A percentile compares a stretch with the other conserved stretches of the same genome.
Conservation (phyloP, 345 rosid species). For the Aquilaria sinensis region DNA sequence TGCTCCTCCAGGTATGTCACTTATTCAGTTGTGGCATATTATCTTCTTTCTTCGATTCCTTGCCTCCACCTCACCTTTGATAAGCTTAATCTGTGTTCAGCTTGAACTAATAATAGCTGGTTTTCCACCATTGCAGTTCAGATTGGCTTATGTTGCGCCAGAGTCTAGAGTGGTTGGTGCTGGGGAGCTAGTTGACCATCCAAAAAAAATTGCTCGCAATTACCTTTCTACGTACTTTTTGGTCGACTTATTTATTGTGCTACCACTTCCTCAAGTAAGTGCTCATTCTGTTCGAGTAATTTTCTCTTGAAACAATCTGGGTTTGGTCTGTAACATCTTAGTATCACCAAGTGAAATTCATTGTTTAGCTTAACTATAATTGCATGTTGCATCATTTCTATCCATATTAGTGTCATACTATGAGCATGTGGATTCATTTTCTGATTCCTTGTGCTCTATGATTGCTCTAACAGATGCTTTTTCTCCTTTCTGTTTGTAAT, state of each 20-base stretch:
- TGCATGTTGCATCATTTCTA: too few species aligned
- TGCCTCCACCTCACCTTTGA: neutral
- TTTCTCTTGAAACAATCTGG: too few species aligned
- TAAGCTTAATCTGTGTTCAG: neutral
- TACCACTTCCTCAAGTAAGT: slow-evolving; percentile 88
- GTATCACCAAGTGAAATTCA: too few species aligned
- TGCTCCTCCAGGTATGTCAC: slow-evolving; percentile 69
- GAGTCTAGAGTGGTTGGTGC: slow-evolving; percentile 82
- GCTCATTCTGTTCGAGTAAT: neutral
- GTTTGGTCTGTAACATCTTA: too few species aligned
- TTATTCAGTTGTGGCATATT: neutral
- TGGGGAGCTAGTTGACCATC: slow-evolving; percentile 87
- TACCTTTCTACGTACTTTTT: slow-evolving; percentile 53
- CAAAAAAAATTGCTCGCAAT: slow-evolving; percentile 53
- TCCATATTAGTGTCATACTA: too few species aligned
- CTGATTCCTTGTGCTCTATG: too few species aligned
- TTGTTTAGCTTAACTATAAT: too few species aligned
- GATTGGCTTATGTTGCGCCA: slow-evolving; percentile 78
- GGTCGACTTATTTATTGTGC: slow-evolving; percentile 49
- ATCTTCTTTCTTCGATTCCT: neutral
- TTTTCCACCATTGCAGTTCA: slow-evolving; percentile 50
- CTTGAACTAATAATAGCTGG: slow-evolving; percentile 1
- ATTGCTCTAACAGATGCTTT: too few species aligned
- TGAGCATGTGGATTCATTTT: too few species aligned
- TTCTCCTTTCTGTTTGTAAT: too few species aligned